Percentiles rank a stretch among this genome's conserved stretches.
Evolutionary conservation across 1,284 basidiomycete genomes (phyloP).

Genomic region (Inonotus obliquus): DNA sequence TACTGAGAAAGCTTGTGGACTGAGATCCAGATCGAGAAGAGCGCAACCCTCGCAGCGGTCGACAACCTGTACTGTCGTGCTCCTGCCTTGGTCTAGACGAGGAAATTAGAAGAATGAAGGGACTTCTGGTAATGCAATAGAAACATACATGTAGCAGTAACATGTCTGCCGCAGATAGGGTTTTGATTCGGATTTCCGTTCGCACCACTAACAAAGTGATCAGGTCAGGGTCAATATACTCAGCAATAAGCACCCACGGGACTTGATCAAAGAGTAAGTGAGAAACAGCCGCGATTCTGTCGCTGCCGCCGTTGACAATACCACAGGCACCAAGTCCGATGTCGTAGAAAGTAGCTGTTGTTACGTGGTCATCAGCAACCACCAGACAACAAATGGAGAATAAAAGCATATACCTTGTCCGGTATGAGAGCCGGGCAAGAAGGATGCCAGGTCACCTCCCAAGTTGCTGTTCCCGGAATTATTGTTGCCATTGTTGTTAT

Average conservation of each 20-base stretch:
- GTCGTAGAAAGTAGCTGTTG: conserved; percentile 20
- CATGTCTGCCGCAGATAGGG: conserved; percentile 40
- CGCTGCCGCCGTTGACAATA: conserved; percentile 22
- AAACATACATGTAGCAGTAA: conserved; percentile 32
- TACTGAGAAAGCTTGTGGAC: conserved; percentile 33
- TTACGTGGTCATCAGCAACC: not conserved
- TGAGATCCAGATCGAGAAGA: conserved; percentile 37
- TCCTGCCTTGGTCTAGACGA: conserved; percentile 30
- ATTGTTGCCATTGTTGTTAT: not conserved
- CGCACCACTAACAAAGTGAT: conserved; percentile 23
- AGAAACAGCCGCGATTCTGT: conserved; percentile 37
- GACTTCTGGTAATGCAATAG: not conserved
- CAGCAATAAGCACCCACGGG: conserved; percentile 26
- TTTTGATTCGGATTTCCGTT: conserved; percentile 40
- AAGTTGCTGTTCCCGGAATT: not conserved
- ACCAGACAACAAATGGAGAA: not conserved
- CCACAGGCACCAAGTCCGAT: conserved; percentile 31
- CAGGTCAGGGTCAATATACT: not conserved
- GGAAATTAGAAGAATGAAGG: conserved; percentile 10
- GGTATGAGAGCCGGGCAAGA: conserved; percentile 11
- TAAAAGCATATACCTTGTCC: conserved; percentile 10
- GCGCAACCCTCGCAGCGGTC: conserved; percentile 42
- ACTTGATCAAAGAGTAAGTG: conserved; percentile 35
- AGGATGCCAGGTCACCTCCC: not conserved
- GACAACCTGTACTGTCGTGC: conserved; percentile 34